Evolutionary conservation across 179 eudicot genomes (phyloP), one percentile per base, ranked within the genome.

Genomic region (Vitellaria paradoxa): DNA sequence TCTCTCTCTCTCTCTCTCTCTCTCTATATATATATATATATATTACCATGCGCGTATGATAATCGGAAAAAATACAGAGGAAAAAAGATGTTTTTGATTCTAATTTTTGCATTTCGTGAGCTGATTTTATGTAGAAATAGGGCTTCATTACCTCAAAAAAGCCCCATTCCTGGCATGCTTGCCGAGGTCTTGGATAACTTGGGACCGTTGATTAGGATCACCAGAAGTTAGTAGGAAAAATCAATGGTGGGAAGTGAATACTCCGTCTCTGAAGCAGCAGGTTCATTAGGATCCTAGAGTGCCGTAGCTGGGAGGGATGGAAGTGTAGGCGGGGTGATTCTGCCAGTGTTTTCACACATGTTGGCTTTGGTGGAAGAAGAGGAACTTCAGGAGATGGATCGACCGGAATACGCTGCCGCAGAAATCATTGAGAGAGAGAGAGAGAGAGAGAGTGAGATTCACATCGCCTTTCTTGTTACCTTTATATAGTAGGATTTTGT

Each of bases 101-200:
- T 30, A 30, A 30, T 30, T 30, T 30, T 30, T 30, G 37, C 37
- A 30, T 30, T 30, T 30, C 37, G 37, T 30, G 37, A 30, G 37
- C 37, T 30, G 37, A 30, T 30, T 30, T 30, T 30, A n/a, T 57
- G 5, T 13, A 11, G 13, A 30, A 15, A n/a, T 46, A 69, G 21
- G 40, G 3, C 11, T 30, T 26, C 8, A 15, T 24, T 24, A 73
- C 76, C 76, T 37, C 18, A 65, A 73, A 91, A 85, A 89, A 89
- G 52, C 96, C 93, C 93, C 96, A 91, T 0, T 89, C 91, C 72
- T 75, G 76, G 55, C 92, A 89, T 6, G 92, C 92, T 70, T 76
- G 50, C 65, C 85, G 7, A 91, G 88, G 53, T 86, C 89, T 0
- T 66, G 80, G 70, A 91, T 72, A 63, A 52, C 79, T 82, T 74